Evolutionary conservation across 2,329 filamentous ascomycete genomes (phyloP), one percentile per base, ranked within the genome.

Genomic region (Aspergillus sp.): DNA sequence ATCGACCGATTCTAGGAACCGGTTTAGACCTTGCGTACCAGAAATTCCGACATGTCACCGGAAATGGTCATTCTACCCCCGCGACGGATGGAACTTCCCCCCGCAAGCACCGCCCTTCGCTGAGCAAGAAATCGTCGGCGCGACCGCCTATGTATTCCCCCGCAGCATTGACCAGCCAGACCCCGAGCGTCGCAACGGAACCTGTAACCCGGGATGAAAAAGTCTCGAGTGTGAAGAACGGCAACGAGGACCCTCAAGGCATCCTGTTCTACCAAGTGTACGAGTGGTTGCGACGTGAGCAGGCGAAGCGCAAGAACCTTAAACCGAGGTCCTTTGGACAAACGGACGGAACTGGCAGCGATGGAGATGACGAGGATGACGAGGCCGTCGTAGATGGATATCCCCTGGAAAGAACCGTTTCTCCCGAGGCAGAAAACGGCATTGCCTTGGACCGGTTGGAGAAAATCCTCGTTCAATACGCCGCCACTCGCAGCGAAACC

Each of bases 271-370:
- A 87, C 20, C 91, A 96, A 71, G 87, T 97, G 14, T 83, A 85
- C 26, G 87, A 91, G 65, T 98, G 94, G 94, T 79, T 97, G 45
- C 87, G 93, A 67, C 85, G 88, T 53, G 92, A 97, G 76, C 90
- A 88, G 70, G 77, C 81, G 32, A 90, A 89, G 73, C 86, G 87
- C 67, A 82, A 84, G 45, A 76, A 81, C 10, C 81, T 82, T 54
- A 86, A 82, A 70, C 75, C 80, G 22, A 70, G 82, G 71, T 66
- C 81, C 76, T 73, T 68, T 80, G 74, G 65, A 59, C 67, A 61
- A 53, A 45, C 57, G 74, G 61, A 80, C 76, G 67, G 81, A 77
- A 59, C 71, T 75, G 77, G 57, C 59, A 71, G 55, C 67, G 66
- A 66, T 53, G 61, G 63, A 67, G 54, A 68, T 67, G 26, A 68